Conservation (phyloP, 768 basidiomycete genomes). For the Naganishia friedmannii region DNA sequence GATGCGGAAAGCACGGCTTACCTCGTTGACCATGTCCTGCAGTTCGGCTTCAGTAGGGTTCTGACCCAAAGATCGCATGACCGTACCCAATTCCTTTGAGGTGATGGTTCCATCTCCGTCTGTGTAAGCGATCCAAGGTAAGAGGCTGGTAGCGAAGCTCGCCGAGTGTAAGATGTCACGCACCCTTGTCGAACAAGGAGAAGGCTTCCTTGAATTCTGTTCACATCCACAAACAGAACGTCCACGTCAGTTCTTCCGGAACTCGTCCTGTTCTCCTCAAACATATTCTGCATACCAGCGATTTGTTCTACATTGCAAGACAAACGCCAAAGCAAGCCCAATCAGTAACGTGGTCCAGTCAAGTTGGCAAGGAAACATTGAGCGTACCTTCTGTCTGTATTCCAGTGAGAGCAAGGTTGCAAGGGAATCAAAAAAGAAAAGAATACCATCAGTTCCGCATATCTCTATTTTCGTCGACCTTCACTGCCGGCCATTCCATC, state of each 20-base stretch:
- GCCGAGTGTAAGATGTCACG: conserved; percentile 52
- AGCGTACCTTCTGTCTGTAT: conserved; percentile 51
- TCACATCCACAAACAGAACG: background rate
- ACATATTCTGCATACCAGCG: conserved; percentile 60
- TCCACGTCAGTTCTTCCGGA: background rate
- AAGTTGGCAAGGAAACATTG: background rate
- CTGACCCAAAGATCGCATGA: conserved; percentile 89
- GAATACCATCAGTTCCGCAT: conserved; percentile 7
- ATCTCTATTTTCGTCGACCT: conserved; percentile 8
- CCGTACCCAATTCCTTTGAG: conserved; percentile 81
- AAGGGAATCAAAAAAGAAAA: background rate
- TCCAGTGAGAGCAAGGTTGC: conserved; percentile 8
- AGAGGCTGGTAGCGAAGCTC: background rate
- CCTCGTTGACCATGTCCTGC: conserved; percentile 91
- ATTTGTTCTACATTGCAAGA: conserved; percentile 68
- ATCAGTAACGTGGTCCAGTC: background rate
- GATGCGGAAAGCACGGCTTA: conserved; percentile 29
- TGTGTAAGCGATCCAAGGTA: conserved; percentile 45
- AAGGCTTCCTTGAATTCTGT: conserved; percentile 98
- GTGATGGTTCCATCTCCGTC: conserved; percentile 93
- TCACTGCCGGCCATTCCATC: too few relatives aligned
- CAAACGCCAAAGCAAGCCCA: background rate
- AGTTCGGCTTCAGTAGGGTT: conserved; percentile 89
- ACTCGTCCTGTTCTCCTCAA: background rate
- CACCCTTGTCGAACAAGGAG: conserved; percentile 83